Evolutionary conservation across 179 eudicot genomes (phyloP).

Genomic region (Silene noctiflora): DNA sequence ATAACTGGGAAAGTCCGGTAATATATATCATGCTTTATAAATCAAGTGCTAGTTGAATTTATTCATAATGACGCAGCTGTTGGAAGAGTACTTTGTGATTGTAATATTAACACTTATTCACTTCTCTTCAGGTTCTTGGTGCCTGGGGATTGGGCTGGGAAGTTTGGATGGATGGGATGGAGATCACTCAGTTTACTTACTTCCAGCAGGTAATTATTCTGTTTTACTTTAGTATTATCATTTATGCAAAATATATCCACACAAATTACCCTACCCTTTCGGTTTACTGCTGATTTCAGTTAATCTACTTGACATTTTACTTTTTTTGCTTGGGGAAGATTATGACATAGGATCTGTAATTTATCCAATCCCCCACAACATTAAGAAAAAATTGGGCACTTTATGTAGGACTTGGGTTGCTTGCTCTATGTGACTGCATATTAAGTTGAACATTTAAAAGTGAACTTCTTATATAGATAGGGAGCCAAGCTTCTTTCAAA

Average conservation of each 20-base stretch:
- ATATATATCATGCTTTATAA: constrained; percentile 20
- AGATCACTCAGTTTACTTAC: constrained; percentile 96
- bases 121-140: constrained; percentile 76
- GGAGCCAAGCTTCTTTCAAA: no score
- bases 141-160: constrained; percentile 99
- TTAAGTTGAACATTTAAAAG: no score
- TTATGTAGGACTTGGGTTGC: no score
- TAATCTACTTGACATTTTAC: no score
- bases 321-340: no score
- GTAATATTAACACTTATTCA: constrained; percentile 4
- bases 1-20: constrained; percentile 99
- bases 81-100: not conserved
- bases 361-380: no score
- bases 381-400: no score
- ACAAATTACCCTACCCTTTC: not conserved
- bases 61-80: not conserved
- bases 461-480: no score
- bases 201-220: constrained; percentile 76
- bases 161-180: constrained; percentile 99
- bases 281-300: not conserved
- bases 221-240: not conserved
- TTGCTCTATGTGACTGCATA: no score
- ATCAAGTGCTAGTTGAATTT: not conserved
- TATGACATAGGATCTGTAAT: no score
- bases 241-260: not conserved